A percentile compares a stretch with the other conserved stretches of the same genome.
Conservation (phyloP, 352 stramenopile species). For the Phytophthora hybrid region DNA sequence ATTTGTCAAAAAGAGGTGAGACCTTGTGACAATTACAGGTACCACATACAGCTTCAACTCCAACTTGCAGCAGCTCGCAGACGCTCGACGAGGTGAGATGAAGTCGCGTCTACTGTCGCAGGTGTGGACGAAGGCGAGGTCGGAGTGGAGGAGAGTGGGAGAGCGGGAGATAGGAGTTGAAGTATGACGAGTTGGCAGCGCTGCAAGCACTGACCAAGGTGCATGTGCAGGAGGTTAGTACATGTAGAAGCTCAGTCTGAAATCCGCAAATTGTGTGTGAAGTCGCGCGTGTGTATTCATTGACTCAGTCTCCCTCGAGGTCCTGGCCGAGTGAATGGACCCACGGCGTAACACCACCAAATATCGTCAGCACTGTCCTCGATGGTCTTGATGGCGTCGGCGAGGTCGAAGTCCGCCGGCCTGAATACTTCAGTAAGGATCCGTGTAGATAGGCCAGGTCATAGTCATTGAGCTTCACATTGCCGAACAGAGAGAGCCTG, state of each 20-base stretch:
- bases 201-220: no score
- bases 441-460: conserved; percentile 72
- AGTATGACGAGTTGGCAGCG: no score
- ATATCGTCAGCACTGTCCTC: conserved; percentile 54
- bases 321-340: no score
- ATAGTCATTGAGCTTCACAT: conserved; percentile 34
- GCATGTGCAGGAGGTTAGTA: no score
- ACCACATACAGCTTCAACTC: not conserved
- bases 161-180: no score
- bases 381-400: conserved; percentile 51
- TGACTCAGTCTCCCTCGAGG: no score
- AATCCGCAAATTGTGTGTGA: no score
- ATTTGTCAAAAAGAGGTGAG: not conserved
- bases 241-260: no score
- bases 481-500: conserved; percentile 36
- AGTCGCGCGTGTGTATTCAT: no score
- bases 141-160: no score
- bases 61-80: conserved; percentile 34
- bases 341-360: no score
- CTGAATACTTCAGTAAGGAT: conserved; percentile 64
- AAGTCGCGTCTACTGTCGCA: conserved; percentile 10
- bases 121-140: conserved; percentile 52
- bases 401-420: conserved; percentile 46
- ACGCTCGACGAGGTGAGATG: conserved; percentile 57
- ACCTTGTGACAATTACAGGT: not conserved